Conservation (phyloP, 2,329 filamentous ascomycete genomes). For the Lecanicillium sp. region DNA sequence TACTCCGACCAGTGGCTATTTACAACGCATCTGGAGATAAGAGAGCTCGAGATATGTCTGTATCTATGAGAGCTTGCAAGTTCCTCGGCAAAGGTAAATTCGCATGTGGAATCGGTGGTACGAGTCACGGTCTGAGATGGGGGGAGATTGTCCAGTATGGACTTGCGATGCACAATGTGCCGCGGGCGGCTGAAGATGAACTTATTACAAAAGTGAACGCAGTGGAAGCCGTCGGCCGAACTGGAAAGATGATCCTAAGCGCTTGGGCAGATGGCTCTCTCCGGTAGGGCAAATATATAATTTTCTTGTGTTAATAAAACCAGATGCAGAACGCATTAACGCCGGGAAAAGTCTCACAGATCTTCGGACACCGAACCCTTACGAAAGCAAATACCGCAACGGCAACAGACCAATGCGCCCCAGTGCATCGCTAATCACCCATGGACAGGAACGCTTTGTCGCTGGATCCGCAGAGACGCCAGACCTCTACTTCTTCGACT, state of each 20-base stretch:
- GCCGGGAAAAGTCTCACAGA: conserved; percentile 47
- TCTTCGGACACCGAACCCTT: conserved; percentile 40
- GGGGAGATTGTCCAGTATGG: too few species aligned
- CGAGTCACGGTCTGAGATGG: conserved; percentile 38
- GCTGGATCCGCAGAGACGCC: conserved; percentile 39
- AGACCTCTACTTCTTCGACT: conserved; percentile 47
- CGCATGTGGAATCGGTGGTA: conserved; percentile 40
- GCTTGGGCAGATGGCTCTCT: conserved; percentile 50
- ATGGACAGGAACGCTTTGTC: conserved; percentile 46
- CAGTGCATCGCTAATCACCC: conserved; percentile 42
- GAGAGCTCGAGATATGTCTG: conserved; percentile 18
- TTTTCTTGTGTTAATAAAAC: too few species aligned
- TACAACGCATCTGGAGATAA: conserved; percentile 22
- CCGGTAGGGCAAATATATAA: conserved; percentile 23
- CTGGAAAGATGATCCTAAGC: conserved; percentile 44
- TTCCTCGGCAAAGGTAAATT: conserved; percentile 41
- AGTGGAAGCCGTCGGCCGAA: too few species aligned
- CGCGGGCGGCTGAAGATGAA: too few species aligned
- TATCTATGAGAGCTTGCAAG: conserved; percentile 31
- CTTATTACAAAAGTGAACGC: too few species aligned
- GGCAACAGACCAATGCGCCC: conserved; percentile 42
- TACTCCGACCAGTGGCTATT: conserved; percentile 19
- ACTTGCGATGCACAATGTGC: too few species aligned
- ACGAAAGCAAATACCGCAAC: conserved; percentile 47
- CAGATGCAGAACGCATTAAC: too few species aligned